A percentile compares a stretch with the other conserved stretches of the same genome.
Evolutionary conservation across 2,329 filamentous ascomycete species (phyloP).

Genomic region (Alternaria gansuensis): DNA sequence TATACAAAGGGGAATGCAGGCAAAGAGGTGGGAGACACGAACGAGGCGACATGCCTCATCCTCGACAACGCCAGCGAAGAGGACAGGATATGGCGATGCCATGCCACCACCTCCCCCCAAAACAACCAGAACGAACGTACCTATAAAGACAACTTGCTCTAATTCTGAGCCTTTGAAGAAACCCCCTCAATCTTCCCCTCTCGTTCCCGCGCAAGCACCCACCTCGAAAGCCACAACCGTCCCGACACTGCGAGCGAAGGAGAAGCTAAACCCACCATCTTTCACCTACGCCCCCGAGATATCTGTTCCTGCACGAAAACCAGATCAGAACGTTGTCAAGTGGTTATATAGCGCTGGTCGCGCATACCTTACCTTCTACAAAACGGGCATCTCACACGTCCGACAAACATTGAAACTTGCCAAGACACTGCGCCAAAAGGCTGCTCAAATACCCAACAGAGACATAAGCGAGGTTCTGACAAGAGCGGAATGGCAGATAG

Average conservation of each 20-base stretch:
- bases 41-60: conserved; percentile 19
- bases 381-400: conserved; percentile 79
- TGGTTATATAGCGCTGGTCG: conserved; percentile 73
- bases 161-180: background rate
- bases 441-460: conserved; percentile 13
- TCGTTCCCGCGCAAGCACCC: conserved; percentile 7
- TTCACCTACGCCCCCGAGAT: conserved; percentile 78
- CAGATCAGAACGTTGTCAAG: conserved; percentile 57
- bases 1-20: background rate
- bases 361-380: conserved; percentile 86
- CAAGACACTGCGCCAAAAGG: conserved; percentile 55
- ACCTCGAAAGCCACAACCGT: conserved; percentile 10
- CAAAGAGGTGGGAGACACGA: background rate
- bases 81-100: conserved; percentile 15
- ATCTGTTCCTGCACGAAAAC: conserved; percentile 65
- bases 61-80: conserved; percentile 14
- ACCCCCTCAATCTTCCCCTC: background rate
- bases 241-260: conserved; percentile 23
- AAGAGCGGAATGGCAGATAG: conserved; percentile 75
- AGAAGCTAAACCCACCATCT: conserved; percentile 72
- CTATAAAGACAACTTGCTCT: conserved; percentile 4
- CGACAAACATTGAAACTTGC: conserved; percentile 68
- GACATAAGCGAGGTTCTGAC: conserved; percentile 54
- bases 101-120: conserved; percentile 18
- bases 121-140: conserved; percentile 14